Conservation (phyloP, 2,329 filamentous ascomycete species). For the Catunica adiposa region DNA sequence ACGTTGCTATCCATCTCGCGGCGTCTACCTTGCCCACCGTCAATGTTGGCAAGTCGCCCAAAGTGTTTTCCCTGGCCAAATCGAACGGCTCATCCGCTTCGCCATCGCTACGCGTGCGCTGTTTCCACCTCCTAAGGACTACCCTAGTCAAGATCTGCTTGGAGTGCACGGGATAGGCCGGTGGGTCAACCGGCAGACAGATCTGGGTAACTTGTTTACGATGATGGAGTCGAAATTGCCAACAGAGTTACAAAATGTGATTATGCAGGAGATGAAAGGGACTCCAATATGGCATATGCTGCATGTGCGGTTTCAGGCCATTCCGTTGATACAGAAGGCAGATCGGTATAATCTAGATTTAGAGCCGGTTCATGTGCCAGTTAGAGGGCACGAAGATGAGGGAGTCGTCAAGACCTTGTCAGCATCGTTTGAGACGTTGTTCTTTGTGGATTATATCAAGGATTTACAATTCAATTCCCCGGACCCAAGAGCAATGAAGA, state of each 20-base stretch:
- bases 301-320: conserved; percentile 8
- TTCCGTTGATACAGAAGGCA: conserved; percentile 8
- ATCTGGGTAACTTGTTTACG: conserved; percentile 8
- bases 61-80: conserved; percentile 5
- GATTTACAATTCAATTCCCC: conserved; percentile 5
- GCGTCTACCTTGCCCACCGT: conserved; percentile 11
- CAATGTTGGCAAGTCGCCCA: conserved; percentile 12
- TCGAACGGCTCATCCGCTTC: conserved; percentile 9
- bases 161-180: background rate
- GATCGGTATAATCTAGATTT: conserved; percentile 12
- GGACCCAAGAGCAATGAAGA: background rate
- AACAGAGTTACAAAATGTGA: conserved; percentile 7
- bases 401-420: conserved; percentile 3
- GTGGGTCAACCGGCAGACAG: background rate
- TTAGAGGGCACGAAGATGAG: conserved; percentile 4
- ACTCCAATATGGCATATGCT: conserved; percentile 12
- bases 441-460: conserved; percentile 13
- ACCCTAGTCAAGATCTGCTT: conserved; percentile 13
- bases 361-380: conserved; percentile 1
- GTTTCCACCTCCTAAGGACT: conserved; percentile 7
- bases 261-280: conserved; percentile 3
- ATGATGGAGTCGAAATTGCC: conserved; percentile 4
- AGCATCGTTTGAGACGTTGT: conserved; percentile 7
- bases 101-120: conserved; percentile 12
- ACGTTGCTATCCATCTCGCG: conserved; percentile 9